phyloP scores from a whole-genome alignment of 169 alveolate species.

The Plasmodium vivax region DNA sequence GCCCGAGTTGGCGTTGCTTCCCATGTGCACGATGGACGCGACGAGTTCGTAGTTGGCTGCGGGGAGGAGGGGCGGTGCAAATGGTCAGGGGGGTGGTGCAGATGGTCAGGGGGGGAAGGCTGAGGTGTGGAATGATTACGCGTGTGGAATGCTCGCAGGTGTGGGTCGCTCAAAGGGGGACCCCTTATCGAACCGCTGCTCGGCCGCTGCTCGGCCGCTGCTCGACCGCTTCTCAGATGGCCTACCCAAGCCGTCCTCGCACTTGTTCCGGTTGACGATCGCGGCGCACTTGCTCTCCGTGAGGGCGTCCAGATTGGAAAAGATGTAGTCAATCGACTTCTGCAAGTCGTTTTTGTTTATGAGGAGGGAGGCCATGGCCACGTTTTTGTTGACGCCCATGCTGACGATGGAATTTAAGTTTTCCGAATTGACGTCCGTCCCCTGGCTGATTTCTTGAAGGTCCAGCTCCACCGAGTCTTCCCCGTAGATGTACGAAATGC shows the following conservation, averaged over 20 bases:
- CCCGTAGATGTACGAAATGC: conserved; percentile 62
- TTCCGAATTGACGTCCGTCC: conserved; percentile 14
- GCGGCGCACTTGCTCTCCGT: conserved; percentile 38
- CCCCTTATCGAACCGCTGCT: too few relatives aligned
- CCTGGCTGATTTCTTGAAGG: neutral
- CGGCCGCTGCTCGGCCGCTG: too few relatives aligned
- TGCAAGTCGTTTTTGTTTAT: conserved; percentile 58
- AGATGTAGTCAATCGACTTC: conserved; percentile 51
- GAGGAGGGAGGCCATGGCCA: conserved; percentile 65
- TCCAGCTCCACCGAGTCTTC: conserved; percentile 60
- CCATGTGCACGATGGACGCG: conserved; percentile 90
- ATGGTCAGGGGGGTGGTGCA: neutral
- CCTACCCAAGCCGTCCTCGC: conserved; percentile 66
- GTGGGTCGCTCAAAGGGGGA: neutral
- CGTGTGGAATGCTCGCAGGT: neutral
- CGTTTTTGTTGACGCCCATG: conserved; percentile 45
- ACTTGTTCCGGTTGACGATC: conserved; percentile 52
- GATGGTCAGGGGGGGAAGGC: too few relatives aligned
- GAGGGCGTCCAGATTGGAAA: conserved; percentile 34
- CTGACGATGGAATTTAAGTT: conserved; percentile 47
- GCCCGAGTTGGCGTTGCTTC: conserved; percentile 89
- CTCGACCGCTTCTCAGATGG: too few relatives aligned
- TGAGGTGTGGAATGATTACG: too few relatives aligned
- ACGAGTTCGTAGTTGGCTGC: conserved; percentile 83
- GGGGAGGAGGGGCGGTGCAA: neutral